Evolutionary conservation across 495 filamentous ascomycete species (phyloP), one percentile per base, ranked within the genome.

Genomic region (Aspergillus sparsus): DNA sequence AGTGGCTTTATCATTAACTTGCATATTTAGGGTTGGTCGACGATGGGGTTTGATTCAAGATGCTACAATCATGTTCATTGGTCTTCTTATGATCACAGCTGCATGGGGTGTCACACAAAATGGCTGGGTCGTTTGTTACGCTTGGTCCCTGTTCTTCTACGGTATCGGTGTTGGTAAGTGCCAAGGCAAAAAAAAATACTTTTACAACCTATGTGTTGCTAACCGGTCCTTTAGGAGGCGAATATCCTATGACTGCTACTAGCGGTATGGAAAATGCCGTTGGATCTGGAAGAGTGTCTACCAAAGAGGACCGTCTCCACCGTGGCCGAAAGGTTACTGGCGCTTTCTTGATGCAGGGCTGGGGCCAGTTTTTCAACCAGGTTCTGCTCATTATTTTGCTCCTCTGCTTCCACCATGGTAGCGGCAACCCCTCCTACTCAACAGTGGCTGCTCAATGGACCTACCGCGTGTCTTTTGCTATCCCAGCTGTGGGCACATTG

Each of bases 221-320:
- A 66, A 66, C 34, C 13, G 33, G 10, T 39, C 9, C 15, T 36
- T 42, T 50, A 75, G 73, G 74, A 55, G 92, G 92, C 53, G 92
- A 96, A 75, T 97, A 97, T 70, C 92, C 92, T 39, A 97, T 96
- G 82, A 96, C 92, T 18, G 92, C 92, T 6, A 96, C 92, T n/a
- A 90, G 88, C 18, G 91, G 91, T 55, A 96, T 97, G 89, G 92
- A 97, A 71, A 93, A 92, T 66, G 88, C 90, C 11, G 86, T 93
- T 41, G 85, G 88, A 16, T 87, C 91, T 37, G 92, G 92, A 42
- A 90, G 87, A 68, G 75, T 97, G 37, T 97, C 92, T 8, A 93
- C 91, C 59, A 87, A 85, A 61, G 90, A 94, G 18, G 92, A 97
- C 70, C 89, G 92, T 73, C 83, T 96, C 46, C 92, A 97, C 80